Evolutionary conservation across 306 rosid species (phyloP).

Genomic region (Ziziphus jujuba): DNA sequence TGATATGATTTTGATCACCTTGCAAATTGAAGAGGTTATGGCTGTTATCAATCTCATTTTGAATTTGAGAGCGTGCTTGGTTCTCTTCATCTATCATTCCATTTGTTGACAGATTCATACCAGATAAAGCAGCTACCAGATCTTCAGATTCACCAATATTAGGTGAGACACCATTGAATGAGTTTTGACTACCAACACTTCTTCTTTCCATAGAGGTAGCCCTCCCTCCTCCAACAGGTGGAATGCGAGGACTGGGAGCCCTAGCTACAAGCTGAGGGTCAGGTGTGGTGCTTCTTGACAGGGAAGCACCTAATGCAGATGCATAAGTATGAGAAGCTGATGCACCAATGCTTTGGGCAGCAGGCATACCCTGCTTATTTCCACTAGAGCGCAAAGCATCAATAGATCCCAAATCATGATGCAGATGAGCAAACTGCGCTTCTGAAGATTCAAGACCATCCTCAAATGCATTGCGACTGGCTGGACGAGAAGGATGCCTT

Average conservation of each 20-base stretch:
- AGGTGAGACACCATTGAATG: slow-evolving; percentile 50
- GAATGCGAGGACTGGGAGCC: slow-evolving; percentile 87
- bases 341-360: slow-evolving; percentile 48
- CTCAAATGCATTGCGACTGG: slow-evolving; percentile 82
- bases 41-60: slow-evolving; percentile 55
- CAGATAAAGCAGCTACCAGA: slow-evolving; percentile 73
- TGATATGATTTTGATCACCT: slow-evolving; percentile 58
- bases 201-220: slow-evolving; percentile 60
- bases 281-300: slow-evolving; percentile 88
- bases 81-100: slow-evolving; percentile 53
- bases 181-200: slow-evolving; percentile 43
- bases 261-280: slow-evolving; percentile 77
- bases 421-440: slow-evolving; percentile 52
- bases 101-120: slow-evolving; percentile 67
- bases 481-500: slow-evolving; percentile 80
- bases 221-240: slow-evolving; percentile 80
- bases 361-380: slow-evolving; percentile 58
- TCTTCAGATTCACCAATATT: slow-evolving; percentile 61
- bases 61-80: slow-evolving; percentile 58
- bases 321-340: slow-evolving; percentile 73
- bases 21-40: slow-evolving; percentile 65
- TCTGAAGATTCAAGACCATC: slow-evolving; percentile 72
- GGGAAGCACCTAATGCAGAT: slow-evolving; percentile 77
- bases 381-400: slow-evolving; percentile 47
- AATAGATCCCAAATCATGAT: slow-evolving; percentile 46